These are phyloP conservation scores for Phytophthora melonis DNA, from an alignment of 352 stramenopile genomes.

Conservation along the genomic window DNA sequence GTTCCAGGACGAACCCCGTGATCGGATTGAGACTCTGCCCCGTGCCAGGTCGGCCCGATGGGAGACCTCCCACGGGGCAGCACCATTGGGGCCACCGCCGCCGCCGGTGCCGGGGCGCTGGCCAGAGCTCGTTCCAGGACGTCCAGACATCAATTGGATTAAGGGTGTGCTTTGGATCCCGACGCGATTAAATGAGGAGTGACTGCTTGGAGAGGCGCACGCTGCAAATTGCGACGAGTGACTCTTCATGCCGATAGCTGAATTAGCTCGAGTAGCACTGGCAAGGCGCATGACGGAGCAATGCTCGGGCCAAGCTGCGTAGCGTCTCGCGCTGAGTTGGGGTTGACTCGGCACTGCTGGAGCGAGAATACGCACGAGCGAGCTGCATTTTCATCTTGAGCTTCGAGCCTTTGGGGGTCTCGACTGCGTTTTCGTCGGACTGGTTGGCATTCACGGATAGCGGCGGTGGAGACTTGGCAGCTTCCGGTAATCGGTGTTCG, in stretches of 20 bases:
- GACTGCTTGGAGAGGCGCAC: slow-evolving; percentile 16
- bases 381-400: slow-evolving; percentile 31
- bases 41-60: slow-evolving; percentile 57
- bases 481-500: neutral
- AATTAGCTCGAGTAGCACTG: slow-evolving; percentile 16
- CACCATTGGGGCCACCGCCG: slow-evolving; percentile 37
- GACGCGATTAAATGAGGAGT: slow-evolving; percentile 6
- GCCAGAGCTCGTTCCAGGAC: slow-evolving; percentile 63
- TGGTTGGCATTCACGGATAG: slow-evolving; percentile 16
- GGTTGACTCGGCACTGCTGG: neutral
- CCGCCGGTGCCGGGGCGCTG: slow-evolving; percentile 65
- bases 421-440: neutral
- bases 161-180: slow-evolving; percentile 16
- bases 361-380: slow-evolving; percentile 16
- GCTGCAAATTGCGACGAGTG: slow-evolving; percentile 6
- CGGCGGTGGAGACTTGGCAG: neutral
- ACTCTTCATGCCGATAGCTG: slow-evolving; percentile 17
- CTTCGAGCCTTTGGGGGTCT: slow-evolving; percentile 6
- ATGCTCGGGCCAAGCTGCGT: slow-evolving; percentile 12
- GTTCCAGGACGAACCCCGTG: slow-evolving; percentile 62
- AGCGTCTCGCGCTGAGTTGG: slow-evolving; percentile 7
- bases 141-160: slow-evolving; percentile 25
- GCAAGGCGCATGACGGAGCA: slow-evolving; percentile 25
- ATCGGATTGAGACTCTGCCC: slow-evolving; percentile 72
- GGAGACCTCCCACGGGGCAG: slow-evolving; percentile 27